Percentiles rank a stretch among this genome's conserved stretches.
Conservation (phyloP, 2,329 filamentous ascomycete genomes). For the Trichothecium sympodiale region DNA sequence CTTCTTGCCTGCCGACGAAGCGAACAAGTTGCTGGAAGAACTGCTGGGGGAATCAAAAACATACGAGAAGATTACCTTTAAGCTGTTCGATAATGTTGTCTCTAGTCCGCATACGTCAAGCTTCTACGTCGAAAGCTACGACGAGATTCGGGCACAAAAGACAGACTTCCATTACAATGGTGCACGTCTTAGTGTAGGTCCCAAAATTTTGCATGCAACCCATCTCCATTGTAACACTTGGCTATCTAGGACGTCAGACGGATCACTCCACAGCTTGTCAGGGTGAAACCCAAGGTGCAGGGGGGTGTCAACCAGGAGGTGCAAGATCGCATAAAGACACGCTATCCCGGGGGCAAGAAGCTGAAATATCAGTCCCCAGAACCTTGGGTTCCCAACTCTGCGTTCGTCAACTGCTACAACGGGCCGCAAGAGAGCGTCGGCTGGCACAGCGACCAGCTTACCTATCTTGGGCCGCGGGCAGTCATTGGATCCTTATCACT, state of each 20-base stretch:
- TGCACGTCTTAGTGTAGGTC: slow-evolving; percentile 46
- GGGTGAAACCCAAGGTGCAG: slow-evolving; percentile 59
- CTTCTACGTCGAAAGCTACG: slow-evolving; percentile 69
- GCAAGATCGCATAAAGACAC: slow-evolving; percentile 53
- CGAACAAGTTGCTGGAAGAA: slow-evolving; percentile 64
- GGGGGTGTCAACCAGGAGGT: slow-evolving; percentile 69
- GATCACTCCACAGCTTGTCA: slow-evolving; percentile 63
- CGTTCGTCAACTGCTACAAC: slow-evolving; percentile 90
- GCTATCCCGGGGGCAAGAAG: slow-evolving; percentile 60
- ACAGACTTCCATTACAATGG: slow-evolving; percentile 84
- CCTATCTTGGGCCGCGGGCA: slow-evolving; percentile 80
- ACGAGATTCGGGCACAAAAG: slow-evolving; percentile 59
- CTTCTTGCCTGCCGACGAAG: slow-evolving; percentile 63
- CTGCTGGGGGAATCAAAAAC: slow-evolving; percentile 62
- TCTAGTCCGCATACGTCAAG: slow-evolving; percentile 73
- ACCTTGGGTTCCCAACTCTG: slow-evolving; percentile 75
- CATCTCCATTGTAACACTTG: background rate
- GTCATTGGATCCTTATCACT: slow-evolving; percentile 85
- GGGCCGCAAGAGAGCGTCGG: slow-evolving; percentile 75
- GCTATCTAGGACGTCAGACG: slow-evolving; percentile 55
- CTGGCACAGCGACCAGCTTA: slow-evolving; percentile 86
- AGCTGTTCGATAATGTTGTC: slow-evolving; percentile 81
- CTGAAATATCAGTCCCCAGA: slow-evolving; percentile 65
- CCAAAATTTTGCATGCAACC: background rate
- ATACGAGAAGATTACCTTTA: slow-evolving; percentile 64